Conservation (phyloP, 139 green algal genomes). For the Axilococcus clingmanii region DNA sequence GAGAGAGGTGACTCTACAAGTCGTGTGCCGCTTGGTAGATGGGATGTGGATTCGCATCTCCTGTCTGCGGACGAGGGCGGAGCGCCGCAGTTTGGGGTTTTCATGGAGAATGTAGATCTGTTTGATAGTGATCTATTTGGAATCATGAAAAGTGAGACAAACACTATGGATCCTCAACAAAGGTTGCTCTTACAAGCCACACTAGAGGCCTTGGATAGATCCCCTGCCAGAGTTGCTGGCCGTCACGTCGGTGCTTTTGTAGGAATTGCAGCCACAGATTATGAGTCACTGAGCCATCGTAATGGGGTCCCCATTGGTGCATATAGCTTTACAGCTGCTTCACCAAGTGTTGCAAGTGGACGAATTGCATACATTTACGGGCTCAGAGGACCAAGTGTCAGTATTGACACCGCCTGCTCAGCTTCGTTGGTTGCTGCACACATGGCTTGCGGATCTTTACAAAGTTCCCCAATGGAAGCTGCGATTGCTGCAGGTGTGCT, state of each 20-base stretch:
- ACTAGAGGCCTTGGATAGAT: conserved; percentile 21
- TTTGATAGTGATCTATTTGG: conserved; percentile 48
- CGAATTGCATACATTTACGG: conserved; percentile 53
- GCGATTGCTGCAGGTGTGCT: conserved; percentile 49
- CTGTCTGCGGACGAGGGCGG: neutral
- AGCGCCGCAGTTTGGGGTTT: conserved; percentile 44
- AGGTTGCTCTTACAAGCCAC: conserved; percentile 55
- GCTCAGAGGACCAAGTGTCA: conserved; percentile 46
- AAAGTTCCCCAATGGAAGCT: conserved; percentile 9
- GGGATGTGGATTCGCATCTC: conserved; percentile 26
- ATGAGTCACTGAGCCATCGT: conserved; percentile 37
- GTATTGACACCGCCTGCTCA: conserved; percentile 67
- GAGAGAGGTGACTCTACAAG: conserved; percentile 11
- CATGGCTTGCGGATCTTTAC: conserved; percentile 31
- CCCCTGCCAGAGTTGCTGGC: neutral
- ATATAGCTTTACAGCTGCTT: conserved; percentile 37
- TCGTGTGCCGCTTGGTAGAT: conserved; percentile 33
- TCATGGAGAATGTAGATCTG: conserved; percentile 24
- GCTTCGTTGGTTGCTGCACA: conserved; percentile 50
- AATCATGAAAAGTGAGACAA: conserved; percentile 27
- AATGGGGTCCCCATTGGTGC: conserved; percentile 24
- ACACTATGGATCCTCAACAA: conserved; percentile 65
- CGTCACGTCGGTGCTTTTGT: conserved; percentile 46
- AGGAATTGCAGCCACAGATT: conserved; percentile 58
- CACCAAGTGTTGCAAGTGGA: conserved; percentile 56